Evolutionary conservation across 805 yeast species (phyloP).

Genomic region (Lachancea quebecensis): DNA sequence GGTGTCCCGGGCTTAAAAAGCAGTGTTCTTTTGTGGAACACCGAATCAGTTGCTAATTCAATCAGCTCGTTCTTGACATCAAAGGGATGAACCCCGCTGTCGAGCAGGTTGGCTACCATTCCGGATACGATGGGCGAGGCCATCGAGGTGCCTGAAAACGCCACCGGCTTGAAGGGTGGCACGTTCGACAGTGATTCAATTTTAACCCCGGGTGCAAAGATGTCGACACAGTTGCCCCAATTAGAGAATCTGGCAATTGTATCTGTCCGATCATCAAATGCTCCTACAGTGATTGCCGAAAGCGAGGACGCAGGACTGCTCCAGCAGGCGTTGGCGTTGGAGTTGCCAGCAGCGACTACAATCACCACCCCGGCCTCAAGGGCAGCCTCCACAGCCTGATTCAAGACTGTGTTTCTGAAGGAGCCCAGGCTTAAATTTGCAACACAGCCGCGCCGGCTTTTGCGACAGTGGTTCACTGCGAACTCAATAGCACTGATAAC

Average conservation of each 20-base stretch:
- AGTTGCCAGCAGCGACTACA: constrained; percentile 85
- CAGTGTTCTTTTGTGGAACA: constrained; percentile 41
- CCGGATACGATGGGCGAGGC: constrained; percentile 74
- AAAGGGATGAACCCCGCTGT: constrained; percentile 40
- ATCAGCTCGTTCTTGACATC: constrained; percentile 39
- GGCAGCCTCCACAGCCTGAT: constrained; percentile 73
- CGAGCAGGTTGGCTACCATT: constrained; percentile 46
- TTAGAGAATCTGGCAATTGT: constrained; percentile 74
- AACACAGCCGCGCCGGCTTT: constrained; percentile 42
- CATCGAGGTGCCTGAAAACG: constrained; percentile 74
- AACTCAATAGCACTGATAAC: constrained; percentile 62
- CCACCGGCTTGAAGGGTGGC: constrained; percentile 14
- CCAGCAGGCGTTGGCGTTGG: constrained; percentile 67
- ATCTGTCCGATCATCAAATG: constrained; percentile 71
- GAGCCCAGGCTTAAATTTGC: constrained; percentile 83
- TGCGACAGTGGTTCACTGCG: constrained; percentile 51
- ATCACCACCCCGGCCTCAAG: constrained; percentile 61
- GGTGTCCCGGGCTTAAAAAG: constrained; percentile 50
- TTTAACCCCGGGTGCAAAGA: constrained; percentile 74
- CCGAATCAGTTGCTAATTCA: constrained; percentile 41
- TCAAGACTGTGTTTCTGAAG: constrained; percentile 53
- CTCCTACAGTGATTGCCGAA: constrained; percentile 76
- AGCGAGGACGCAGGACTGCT: constrained; percentile 82
- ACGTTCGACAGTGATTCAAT: constrained; percentile 49
- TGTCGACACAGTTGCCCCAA: constrained; percentile 88